Base-by-base conservation (phyloP, 768 basidiomycete species). In the Cubamyces lactineus region DNA sequence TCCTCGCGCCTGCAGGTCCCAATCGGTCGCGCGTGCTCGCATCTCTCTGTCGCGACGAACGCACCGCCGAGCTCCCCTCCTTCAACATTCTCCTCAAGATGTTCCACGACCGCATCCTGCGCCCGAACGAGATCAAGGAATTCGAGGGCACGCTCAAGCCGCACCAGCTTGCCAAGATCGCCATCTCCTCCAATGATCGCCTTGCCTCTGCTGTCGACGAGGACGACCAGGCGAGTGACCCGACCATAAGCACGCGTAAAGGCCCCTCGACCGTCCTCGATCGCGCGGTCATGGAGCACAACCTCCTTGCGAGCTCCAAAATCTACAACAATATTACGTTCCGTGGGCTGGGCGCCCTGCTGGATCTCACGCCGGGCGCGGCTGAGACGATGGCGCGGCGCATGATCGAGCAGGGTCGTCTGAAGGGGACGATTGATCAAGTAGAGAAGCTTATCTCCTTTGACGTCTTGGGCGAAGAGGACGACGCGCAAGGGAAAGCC, bases 241-340 rank as follows among this genome's bases (percentile, higher is more conserved):
- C 85, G 8, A 79, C 77, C 13, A 76, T 66, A 40, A 92, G 89
- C 75, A 92, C 84, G 41, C 84, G 95, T 64, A 93, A 89, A 43
- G 96, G 95, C 1, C 96, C 97, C 3, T 88, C 93, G 6, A 98
- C 96, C 11, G 96, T 99, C 19, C 83, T 99, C 45, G 97, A 98
- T 73, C 86, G 96, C 48, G 97, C 97, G 6, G 95, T 99, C 48
- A 93, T 98, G 89, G 97, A 99, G 73, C 97, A 99, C 77, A 99
- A 99, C 74, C 82, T 99, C 11, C 85, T 98, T 63, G 94, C 96
- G 4, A 95, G 94, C 74, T 96, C 95, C 3, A 93, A 95, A 70
- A 94, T 98, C 53, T 99, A 98, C 74, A 94, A 93, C 73, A 98
- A 98, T 69, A 97, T 99, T 77, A 92, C 94, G 26, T 98, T 98